Conservation (phyloP, 495 filamentous ascomycete species). For the Trichoderma reesei region DNA sequence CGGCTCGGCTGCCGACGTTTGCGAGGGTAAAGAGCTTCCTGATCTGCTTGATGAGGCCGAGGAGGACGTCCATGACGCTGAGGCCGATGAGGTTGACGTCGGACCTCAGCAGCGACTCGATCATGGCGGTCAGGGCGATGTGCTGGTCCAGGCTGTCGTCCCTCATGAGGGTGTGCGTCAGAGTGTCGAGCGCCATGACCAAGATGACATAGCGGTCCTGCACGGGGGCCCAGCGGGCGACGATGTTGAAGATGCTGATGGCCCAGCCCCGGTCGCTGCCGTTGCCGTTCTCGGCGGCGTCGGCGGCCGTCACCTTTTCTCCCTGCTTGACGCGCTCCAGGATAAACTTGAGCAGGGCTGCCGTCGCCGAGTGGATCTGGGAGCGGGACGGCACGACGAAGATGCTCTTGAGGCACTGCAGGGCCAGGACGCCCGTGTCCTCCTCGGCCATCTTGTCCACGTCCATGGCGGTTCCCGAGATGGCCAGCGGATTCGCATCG, state of each 20-base stretch:
- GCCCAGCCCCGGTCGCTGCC: conserved; percentile 56
- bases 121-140: conserved; percentile 60
- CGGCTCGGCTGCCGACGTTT: conserved; percentile 22
- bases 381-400: conserved; percentile 64
- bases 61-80: conserved; percentile 82
- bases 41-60: conserved; percentile 72
- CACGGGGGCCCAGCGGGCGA: conserved; percentile 77
- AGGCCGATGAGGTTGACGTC: conserved; percentile 87
- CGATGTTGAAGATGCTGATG: conserved; percentile 64
- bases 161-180: conserved; percentile 51
- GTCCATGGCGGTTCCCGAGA: conserved; percentile 67
- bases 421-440: conserved; percentile 70
- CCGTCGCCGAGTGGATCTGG: conserved; percentile 67
- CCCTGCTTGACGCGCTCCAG: conserved; percentile 43
- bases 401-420: conserved; percentile 72
- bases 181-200: conserved; percentile 63
- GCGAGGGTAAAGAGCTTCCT: conserved; percentile 59
- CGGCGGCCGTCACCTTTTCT: conserved; percentile 31
- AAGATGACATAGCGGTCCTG: conserved; percentile 85
- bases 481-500: conserved; percentile 56
- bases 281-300: conserved; percentile 18
- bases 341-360: conserved; percentile 62
- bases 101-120: conserved; percentile 72
- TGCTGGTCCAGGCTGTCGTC: conserved; percentile 61
- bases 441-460: conserved; percentile 79